phyloP scores from a whole-genome alignment of 495 filamentous ascomycete genomes.

The Parathielavia hyrcaniae region DNA sequence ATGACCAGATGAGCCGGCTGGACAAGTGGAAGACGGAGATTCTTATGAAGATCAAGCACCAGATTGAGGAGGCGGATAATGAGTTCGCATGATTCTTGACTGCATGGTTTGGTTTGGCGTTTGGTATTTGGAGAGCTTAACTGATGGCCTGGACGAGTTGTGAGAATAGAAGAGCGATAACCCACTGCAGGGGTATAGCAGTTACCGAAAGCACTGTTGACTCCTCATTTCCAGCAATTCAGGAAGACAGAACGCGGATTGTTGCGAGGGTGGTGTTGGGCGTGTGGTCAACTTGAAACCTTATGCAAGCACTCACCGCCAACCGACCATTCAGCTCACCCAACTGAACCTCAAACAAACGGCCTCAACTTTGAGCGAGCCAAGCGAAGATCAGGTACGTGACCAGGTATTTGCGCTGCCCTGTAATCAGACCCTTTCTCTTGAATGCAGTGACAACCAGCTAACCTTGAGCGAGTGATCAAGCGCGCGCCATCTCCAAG shows the following conservation, averaged over 20 bases:
- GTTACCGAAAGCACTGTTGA: not conserved
- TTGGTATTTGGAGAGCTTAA: conserved; percentile 17
- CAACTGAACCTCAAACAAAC: not conserved
- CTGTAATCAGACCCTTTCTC: not conserved
- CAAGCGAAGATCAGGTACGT: too few species aligned
- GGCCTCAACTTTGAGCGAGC: too few species aligned
- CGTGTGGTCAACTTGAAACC: too few species aligned
- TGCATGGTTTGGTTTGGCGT: conserved; percentile 19
- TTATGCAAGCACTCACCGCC: not conserved
- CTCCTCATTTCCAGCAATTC: not conserved
- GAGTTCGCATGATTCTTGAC: conserved; percentile 39
- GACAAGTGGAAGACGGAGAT: conserved; percentile 95
- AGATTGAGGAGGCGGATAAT: conserved; percentile 67
- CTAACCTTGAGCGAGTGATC: not conserved
- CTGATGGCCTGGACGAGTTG: not conserved
- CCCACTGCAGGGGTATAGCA: not conserved
- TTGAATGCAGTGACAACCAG: not conserved
- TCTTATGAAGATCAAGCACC: conserved; percentile 72
- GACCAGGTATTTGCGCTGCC: too few species aligned
- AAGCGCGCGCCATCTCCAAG: not conserved
- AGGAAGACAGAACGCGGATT: not conserved
- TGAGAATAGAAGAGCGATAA: not conserved
- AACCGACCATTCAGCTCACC: not conserved
- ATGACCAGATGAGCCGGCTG: conserved; percentile 80
- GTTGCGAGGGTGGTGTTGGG: too few species aligned